phyloP scores from a whole-genome alignment of 768 basidiomycete species.

The Psilocybe tampanensis region DNA sequence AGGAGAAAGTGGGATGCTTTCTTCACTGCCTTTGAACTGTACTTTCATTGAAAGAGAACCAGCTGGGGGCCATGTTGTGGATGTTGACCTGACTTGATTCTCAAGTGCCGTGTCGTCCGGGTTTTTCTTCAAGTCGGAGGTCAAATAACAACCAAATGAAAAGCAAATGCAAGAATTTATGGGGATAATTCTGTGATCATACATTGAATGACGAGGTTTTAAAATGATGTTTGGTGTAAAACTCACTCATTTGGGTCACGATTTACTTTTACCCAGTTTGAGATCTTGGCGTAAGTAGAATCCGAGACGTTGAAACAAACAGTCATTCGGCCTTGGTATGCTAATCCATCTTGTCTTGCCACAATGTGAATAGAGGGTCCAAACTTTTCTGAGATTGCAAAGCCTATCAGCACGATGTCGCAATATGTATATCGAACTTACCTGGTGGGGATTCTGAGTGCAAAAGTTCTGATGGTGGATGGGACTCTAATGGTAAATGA shows the following conservation, averaged over 20 bases:
- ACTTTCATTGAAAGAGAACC: slow-evolving; percentile 38
- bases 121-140: slow-evolving; percentile 21
- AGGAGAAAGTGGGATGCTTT: slow-evolving; percentile 41
- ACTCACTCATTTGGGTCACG: not conserved
- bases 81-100: no score
- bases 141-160: slow-evolving; percentile 47
- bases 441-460: no score
- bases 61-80: slow-evolving; percentile 46
- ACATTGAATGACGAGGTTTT: no score
- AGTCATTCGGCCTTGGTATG: slow-evolving; percentile 16
- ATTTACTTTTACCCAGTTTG: slow-evolving; percentile 13
- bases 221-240: no score
- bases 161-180: slow-evolving; percentile 37
- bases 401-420: not conserved
- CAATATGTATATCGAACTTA: no score
- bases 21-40: slow-evolving; percentile 27
- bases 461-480: no score
- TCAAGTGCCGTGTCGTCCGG: no score
- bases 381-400: slow-evolving; percentile 8
- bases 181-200: slow-evolving; percentile 7
- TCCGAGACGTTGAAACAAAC: slow-evolving; percentile 26
- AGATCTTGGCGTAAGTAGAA: slow-evolving; percentile 16
- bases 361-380: slow-evolving; percentile 21
- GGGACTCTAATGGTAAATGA: no score
- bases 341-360: slow-evolving; percentile 25